Conservation (phyloP, 495 filamentous ascomycete species). For the Neurospora sp. region DNA sequence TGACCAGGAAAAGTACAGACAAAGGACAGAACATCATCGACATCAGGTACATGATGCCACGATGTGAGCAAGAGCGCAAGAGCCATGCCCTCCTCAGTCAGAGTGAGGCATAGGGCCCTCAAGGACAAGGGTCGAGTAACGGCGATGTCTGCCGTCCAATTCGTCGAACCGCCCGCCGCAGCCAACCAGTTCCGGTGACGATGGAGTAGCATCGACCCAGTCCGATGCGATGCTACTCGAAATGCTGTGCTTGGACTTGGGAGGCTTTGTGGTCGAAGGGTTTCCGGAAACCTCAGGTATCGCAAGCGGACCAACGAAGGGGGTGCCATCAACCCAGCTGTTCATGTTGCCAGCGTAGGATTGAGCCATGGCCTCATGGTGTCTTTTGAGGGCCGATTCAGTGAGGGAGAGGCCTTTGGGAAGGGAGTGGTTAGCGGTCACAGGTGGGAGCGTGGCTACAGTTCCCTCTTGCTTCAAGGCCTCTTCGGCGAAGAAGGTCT, state of each 20-base stretch:
- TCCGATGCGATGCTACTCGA: background rate
- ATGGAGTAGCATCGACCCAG: background rate
- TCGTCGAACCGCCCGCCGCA: too few species aligned
- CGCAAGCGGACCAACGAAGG: slow-evolving; percentile 1
- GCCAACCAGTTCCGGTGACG: too few species aligned
- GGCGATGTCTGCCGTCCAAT: background rate
- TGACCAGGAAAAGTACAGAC: background rate
- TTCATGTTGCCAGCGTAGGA: background rate
- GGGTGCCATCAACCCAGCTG: slow-evolving; percentile 6
- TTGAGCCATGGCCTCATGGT: background rate
- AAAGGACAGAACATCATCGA: background rate
- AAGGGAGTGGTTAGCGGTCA: background rate
- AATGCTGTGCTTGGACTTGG: background rate
- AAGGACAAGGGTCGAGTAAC: background rate
- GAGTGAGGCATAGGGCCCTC: background rate
- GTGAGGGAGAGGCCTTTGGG: slow-evolving; percentile 1
- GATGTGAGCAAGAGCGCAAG: background rate
- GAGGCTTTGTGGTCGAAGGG: background rate
- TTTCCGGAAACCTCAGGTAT: background rate
- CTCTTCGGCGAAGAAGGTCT: background rate
- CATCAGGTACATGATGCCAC: background rate
- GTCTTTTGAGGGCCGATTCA: background rate
- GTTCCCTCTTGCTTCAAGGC: background rate
- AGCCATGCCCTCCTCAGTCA: background rate
- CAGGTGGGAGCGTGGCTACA: background rate